Evolutionary conservation across 169 alveolate genomes (phyloP).

Genomic region (Cyclospora cayetanensis): DNA sequence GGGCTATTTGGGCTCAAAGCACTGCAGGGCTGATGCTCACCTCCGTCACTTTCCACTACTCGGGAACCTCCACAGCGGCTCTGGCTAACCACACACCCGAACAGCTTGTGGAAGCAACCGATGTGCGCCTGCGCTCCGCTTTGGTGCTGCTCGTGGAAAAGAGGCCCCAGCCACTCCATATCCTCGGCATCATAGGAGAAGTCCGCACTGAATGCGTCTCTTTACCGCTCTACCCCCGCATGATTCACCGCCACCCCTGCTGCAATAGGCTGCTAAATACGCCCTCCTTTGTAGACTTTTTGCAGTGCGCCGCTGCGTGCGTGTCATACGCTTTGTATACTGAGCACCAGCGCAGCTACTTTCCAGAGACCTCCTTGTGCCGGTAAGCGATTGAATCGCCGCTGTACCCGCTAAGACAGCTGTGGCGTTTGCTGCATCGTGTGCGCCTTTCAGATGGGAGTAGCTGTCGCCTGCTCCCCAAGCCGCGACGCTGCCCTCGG

Average conservation of each 20-base stretch:
- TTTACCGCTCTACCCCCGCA: too few species aligned
- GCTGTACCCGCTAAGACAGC: too few species aligned
- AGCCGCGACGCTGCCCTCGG: slow-evolving; percentile 41
- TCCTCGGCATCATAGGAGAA: slow-evolving; percentile 49
- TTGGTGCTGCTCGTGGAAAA: slow-evolving; percentile 65
- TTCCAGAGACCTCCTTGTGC: too few species aligned
- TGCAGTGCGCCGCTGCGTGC: too few species aligned
- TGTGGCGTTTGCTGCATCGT: too few species aligned
- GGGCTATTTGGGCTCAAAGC: slow-evolving; percentile 46
- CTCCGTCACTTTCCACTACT: slow-evolving; percentile 43
- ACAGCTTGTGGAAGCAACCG: slow-evolving; percentile 1
- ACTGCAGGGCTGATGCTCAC: slow-evolving; percentile 10
- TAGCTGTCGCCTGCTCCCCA: slow-evolving; percentile 34
- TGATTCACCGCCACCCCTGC: too few species aligned
- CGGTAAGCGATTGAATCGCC: too few species aligned
- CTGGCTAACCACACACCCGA: not conserved
- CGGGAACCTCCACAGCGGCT: slow-evolving; percentile 18
- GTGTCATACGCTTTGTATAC: too few species aligned
- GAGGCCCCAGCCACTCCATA: slow-evolving; percentile 63
- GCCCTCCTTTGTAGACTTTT: too few species aligned
- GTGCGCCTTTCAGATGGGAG: slow-evolving; percentile 63
- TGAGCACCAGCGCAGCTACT: too few species aligned
- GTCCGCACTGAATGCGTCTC: too few species aligned
- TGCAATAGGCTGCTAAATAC: too few species aligned
- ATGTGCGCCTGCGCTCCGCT: slow-evolving; percentile 42